Evolutionary conservation across 2,329 filamentous ascomycete genomes (phyloP).

Genomic region (Helminthosporium solani): DNA sequence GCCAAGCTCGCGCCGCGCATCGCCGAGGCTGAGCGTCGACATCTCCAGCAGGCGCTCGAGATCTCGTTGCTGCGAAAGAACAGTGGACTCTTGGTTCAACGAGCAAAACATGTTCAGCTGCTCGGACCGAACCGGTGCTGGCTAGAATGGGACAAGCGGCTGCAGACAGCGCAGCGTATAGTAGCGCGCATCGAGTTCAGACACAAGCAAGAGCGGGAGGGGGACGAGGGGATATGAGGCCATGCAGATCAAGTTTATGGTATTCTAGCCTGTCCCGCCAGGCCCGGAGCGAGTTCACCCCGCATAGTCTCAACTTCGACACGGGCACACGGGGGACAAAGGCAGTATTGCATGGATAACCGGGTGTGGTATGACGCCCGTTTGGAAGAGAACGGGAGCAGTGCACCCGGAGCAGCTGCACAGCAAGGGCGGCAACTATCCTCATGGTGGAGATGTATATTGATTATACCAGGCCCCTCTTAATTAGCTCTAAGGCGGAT

Average conservation of each 20-base stretch:
- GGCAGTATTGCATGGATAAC: background rate
- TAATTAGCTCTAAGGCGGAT: too few species aligned
- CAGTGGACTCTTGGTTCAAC: slow-evolving; percentile 57
- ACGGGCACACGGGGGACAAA: background rate
- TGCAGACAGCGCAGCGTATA: slow-evolving; percentile 65
- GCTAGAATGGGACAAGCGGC: slow-evolving; percentile 68
- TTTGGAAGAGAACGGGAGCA: slow-evolving; percentile 1
- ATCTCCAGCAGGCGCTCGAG: slow-evolving; percentile 62
- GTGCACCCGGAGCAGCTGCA: background rate
- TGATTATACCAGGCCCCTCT: background rate
- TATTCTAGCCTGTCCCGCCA: too few species aligned
- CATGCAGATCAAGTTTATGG: background rate
- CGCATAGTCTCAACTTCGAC: background rate
- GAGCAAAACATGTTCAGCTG: slow-evolving; percentile 73
- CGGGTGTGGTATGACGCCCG: background rate
- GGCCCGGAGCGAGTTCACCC: too few species aligned
- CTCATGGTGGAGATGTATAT: background rate
- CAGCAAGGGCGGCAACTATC: slow-evolving; percentile 3
- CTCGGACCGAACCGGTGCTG: slow-evolving; percentile 68
- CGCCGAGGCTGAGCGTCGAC: slow-evolving; percentile 60
- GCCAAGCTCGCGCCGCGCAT: slow-evolving; percentile 63
- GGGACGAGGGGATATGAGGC: slow-evolving; percentile 37
- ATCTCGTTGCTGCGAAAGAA: slow-evolving; percentile 63
- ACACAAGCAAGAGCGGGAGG: slow-evolving; percentile 56
- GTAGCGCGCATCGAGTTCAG: slow-evolving; percentile 64